phyloP scores from a whole-genome alignment of 441 rosid genomes.

The Brassica hybrid region DNA sequence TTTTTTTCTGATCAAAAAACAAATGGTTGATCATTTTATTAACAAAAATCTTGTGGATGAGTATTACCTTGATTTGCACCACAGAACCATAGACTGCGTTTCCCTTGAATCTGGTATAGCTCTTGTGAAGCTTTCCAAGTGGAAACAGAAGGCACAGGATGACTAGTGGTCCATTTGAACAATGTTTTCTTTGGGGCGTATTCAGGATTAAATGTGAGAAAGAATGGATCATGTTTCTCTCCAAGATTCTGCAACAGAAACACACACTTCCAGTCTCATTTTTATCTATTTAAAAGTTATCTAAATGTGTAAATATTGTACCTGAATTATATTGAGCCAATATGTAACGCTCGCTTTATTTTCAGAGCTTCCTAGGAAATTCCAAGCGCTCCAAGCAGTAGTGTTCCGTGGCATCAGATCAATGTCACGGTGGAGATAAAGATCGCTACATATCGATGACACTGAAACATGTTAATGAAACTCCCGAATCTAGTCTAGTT shows the following conservation, averaged over 20 bases:
- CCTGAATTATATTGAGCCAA: slow-evolving; percentile 90
- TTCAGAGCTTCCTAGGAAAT: slow-evolving; percentile 60
- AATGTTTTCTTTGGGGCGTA: slow-evolving; percentile 54
- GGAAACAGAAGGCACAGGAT: slow-evolving; percentile 74
- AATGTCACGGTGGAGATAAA: slow-evolving; percentile 76
- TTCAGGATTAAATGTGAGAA: slow-evolving; percentile 75
- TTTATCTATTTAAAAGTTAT: not conserved
- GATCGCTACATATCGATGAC: slow-evolving; percentile 52
- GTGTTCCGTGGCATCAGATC: slow-evolving; percentile 70
- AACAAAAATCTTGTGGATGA: not conserved
- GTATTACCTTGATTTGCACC: slow-evolving; percentile 77
- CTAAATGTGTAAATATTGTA: slow-evolving; percentile 24
- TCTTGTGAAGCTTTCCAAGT: slow-evolving; percentile 71
- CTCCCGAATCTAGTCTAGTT: too few relatives aligned
- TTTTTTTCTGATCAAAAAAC: too few relatives aligned
- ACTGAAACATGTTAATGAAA: too few relatives aligned
- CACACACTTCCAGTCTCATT: not conserved
- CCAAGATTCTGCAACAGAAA: slow-evolving; percentile 65
- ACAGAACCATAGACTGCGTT: slow-evolving; percentile 76
- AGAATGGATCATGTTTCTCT: slow-evolving; percentile 56
- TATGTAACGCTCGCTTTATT: slow-evolving; percentile 68
- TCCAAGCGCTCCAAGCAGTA: slow-evolving; percentile 88
- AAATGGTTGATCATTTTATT: not conserved
- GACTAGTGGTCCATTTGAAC: slow-evolving; percentile 71
- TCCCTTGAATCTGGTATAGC: slow-evolving; percentile 70